Percentiles rank a stretch among this genome's conserved stretches.
Conservation (phyloP, 805 yeast species). For the Monosporozyma siamensis region DNA sequence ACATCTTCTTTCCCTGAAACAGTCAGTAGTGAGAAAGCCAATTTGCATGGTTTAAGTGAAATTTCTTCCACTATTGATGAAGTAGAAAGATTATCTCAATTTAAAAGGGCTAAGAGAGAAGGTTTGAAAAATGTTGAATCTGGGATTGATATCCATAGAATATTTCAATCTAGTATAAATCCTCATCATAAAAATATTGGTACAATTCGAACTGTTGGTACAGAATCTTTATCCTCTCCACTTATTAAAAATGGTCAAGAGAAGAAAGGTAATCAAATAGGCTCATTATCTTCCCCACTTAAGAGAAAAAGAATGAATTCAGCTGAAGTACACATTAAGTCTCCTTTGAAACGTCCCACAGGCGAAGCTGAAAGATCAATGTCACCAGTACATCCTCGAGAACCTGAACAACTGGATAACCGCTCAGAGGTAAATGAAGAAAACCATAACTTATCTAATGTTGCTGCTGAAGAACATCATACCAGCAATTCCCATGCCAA, state of each 20-base stretch:
- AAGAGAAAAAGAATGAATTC: slow-evolving; percentile 24
- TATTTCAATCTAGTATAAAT: background rate
- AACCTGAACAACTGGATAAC: too few relatives aligned
- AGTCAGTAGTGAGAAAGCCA: background rate
- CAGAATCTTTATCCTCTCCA: background rate
- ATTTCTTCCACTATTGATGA: background rate
- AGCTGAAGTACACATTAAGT: slow-evolving; percentile 16
- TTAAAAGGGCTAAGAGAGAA: background rate
- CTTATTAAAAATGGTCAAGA: background rate
- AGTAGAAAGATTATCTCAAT: background rate
- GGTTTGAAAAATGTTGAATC: background rate
- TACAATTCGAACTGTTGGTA: background rate
- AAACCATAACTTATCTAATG: too few relatives aligned
- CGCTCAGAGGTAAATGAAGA: too few relatives aligned
- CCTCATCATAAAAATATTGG: background rate
- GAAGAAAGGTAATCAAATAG: background rate
- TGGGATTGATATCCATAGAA: background rate
- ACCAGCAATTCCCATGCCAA: too few relatives aligned
- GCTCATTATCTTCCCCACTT: slow-evolving; percentile 15
- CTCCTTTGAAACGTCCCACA: slow-evolving; percentile 7
- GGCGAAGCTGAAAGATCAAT: background rate
- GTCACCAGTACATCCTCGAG: too few relatives aligned
- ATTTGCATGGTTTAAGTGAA: background rate
- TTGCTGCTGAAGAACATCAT: too few relatives aligned
- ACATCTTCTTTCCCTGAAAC: background rate